These are phyloP conservation scores for Exophiala xenobiotica DNA, from an alignment of 2,329 filamentous ascomycete genomes.

Conservation along the genomic window DNA sequence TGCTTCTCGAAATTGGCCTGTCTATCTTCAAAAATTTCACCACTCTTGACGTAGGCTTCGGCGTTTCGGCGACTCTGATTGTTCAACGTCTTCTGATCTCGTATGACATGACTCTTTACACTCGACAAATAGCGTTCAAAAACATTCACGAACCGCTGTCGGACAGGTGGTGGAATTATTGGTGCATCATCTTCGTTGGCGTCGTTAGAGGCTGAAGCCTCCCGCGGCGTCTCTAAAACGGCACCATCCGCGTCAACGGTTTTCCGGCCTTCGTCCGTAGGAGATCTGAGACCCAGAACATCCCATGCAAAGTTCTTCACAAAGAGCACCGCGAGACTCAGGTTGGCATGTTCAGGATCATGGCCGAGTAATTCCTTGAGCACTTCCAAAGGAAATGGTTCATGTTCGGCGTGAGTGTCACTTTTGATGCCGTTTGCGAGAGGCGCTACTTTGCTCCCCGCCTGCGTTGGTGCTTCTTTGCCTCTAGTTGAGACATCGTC, in stretches of 20 bases:
- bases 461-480: constrained; percentile 51
- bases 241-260: constrained; percentile 77
- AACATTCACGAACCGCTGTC: constrained; percentile 82
- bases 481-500: constrained; percentile 58
- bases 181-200: constrained; percentile 63
- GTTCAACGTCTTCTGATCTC: constrained; percentile 87
- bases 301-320: constrained; percentile 98
- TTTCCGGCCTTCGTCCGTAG: constrained; percentile 75
- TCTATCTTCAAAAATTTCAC: constrained; percentile 95
- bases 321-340: constrained; percentile 89
- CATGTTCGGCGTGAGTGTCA: constrained; percentile 67
- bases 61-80: constrained; percentile 91
- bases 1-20: constrained; percentile 95
- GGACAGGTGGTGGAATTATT: constrained; percentile 72
- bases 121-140: constrained; percentile 88
- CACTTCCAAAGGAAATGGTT: constrained; percentile 96
- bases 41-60: constrained; percentile 96
- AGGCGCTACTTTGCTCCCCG: constrained; percentile 59
- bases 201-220: constrained; percentile 46
- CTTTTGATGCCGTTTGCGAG: constrained; percentile 54
- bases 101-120: constrained; percentile 80
- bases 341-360: constrained; percentile 86
- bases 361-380: constrained; percentile 93
- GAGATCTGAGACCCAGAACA: constrained; percentile 74
- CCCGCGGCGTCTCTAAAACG: constrained; percentile 53